Evolutionary conservation across 371 early-diverging fungal species (phyloP), one percentile per base, ranked within the genome.

Genomic region (Mortierella sp.): DNA sequence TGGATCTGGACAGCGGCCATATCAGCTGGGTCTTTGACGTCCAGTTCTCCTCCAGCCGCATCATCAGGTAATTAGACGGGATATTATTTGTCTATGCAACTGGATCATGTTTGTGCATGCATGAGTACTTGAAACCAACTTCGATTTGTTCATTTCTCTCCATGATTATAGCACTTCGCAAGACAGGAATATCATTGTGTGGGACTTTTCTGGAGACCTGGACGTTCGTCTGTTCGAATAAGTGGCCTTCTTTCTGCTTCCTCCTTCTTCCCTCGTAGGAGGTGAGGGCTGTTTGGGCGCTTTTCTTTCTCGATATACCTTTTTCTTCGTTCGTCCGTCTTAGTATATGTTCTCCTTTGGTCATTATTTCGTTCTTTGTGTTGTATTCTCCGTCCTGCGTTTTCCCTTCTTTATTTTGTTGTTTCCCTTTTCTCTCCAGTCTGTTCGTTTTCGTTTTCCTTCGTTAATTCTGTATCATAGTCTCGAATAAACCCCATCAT

Each of bases 1-100:
- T 95, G 38, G 90, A 93, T 82, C 93, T 95, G 72, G 89, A 91
- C 75, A 91, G 91, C 48, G 96, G 94, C 48, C 96, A 97, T 83
- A 87, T 93, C 4, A 95, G 96, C 86, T 98, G 98, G 98, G 97
- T 98, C 21, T 98, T 98, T 91, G 97, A 97, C 88, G 97, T 98
- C 27, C 96, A 95, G 83, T 94, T 97, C 87, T 94, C 95, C 74
- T 88, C 91, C 32, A 92, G 93, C 56, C 93, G 93, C 77, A 96
- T 98, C 71, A 91, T 98, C 78, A 93, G 93, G 93, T 91, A 88
- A 60, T 14, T 60, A 11, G 4, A 11, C 41, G 14, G 4, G 32
- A 32, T 32, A 27, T 12, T 29, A 29, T 58, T 2, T 14, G 12
- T 32, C 2, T 16, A 6, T 60, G 58, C 29, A 58, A 27, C 21